Evolutionary conservation across 352 stramenopile species (phyloP), one percentile per base, ranked within the genome.

Genomic region (Phytophthora palmivora): DNA sequence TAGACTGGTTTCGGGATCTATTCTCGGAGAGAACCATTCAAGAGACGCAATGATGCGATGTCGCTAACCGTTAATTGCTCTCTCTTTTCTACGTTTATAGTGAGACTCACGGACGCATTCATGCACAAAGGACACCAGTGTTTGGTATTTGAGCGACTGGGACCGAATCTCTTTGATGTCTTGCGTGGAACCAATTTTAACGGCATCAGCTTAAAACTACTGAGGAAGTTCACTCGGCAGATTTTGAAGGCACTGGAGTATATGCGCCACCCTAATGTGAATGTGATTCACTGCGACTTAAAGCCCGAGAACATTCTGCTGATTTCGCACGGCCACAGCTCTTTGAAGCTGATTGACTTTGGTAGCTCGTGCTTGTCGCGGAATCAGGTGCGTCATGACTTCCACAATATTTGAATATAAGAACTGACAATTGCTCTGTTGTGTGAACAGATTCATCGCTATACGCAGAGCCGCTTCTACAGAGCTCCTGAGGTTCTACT

Each of bases 301-400:
- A 99, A 99, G 73, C 98, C 98, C 5, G 98, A 99, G 76, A 99
- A 99, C 73, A 99, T 99, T 57, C 63, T 99, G 56, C 72, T 99
- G 15, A 80, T 91, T 34, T 86, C 98, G 53, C 91, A 92, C 3
- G 97, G 96, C 19, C 93, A 97, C 39, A 98, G 91, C 68, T 95
- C 92, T 16, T 90, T 99, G 49, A 99, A 99, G 78, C 81, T 99
- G 4, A 99, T 99, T 68, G 98, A 99, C 77, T 99, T 99, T 84
- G 98, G 97, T 39, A 98, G 91, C 56, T 98, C 94, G 1, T 99
- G 97, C 74, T 80, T 95, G 30, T 93, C 88, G 4, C 89, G 97
- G 47, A 98, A 98, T 60, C 84, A 92, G 68, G 82, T 90, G 66
- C 19, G 64, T 50, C 0, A 43, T 32, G 14, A 33, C 9, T 22